A percentile compares a stretch with the other conserved stretches of the same genome.
Evolutionary conservation across 1,284 basidiomycete species (phyloP).

Genomic region (Malassezia brasiliensis): DNA sequence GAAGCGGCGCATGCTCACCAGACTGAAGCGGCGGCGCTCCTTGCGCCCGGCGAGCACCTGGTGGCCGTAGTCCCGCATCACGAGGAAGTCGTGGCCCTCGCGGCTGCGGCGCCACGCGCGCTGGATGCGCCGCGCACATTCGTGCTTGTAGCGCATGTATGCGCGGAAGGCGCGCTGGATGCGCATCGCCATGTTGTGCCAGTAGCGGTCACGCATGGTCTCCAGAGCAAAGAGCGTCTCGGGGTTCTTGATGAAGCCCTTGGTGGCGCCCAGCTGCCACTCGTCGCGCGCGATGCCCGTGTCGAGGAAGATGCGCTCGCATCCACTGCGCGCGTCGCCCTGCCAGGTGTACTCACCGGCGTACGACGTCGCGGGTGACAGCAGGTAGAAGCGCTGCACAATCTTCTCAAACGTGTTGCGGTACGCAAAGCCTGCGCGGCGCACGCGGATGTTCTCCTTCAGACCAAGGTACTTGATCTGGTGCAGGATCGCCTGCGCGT

Average conservation of each 20-base stretch:
- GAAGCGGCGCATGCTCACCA: slow-evolving; percentile 87
- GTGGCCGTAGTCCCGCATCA: slow-evolving; percentile 86
- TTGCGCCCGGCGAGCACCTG: slow-evolving; percentile 81
- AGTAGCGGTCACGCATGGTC: slow-evolving; percentile 96
- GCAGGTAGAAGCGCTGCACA: slow-evolving; percentile 78
- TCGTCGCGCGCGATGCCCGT: slow-evolving; percentile 92
- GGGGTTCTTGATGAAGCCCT: slow-evolving; percentile 99
- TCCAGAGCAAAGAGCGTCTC: slow-evolving; percentile 97
- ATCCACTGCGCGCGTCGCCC: slow-evolving; percentile 80
- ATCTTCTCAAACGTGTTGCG: slow-evolving; percentile 96
- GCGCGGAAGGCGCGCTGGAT: slow-evolving; percentile 96
- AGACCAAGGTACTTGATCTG: slow-evolving; percentile 98
- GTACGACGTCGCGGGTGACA: slow-evolving; percentile 90
- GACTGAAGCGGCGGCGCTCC: slow-evolving; percentile 83
- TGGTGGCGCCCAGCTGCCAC: slow-evolving; percentile 98
- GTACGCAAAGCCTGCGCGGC: slow-evolving; percentile 94
- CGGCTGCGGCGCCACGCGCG: slow-evolving; percentile 99
- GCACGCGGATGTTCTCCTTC: slow-evolving; percentile 95
- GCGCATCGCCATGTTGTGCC: slow-evolving; percentile 97
- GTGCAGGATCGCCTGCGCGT: slow-evolving; percentile 85
- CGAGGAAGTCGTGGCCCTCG: slow-evolving; percentile 75
- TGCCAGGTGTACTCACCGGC: slow-evolving; percentile 97
- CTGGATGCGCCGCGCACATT: slow-evolving; percentile 89
- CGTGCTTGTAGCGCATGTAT: slow-evolving; percentile 86
- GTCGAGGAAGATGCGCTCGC: slow-evolving; percentile 82